These are phyloP conservation scores for Monosporozyma aerobia DNA, from an alignment of 805 yeast species.

Conservation along the genomic window DNA sequence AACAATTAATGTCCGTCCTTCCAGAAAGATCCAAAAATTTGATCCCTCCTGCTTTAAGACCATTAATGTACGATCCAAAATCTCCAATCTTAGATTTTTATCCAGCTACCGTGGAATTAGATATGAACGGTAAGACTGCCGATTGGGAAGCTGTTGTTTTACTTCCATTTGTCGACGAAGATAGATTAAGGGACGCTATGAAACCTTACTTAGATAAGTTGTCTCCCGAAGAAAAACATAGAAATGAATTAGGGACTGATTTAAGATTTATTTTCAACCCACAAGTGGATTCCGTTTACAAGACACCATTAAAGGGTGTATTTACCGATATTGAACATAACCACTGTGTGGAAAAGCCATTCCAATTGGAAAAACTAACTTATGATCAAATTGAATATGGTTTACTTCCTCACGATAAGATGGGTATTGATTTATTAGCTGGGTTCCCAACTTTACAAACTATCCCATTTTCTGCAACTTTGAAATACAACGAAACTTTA, in stretches of 20 bases:
- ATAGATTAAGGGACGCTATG: slow-evolving; percentile 64
- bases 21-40: slow-evolving; percentile 83
- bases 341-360: slow-evolving; percentile 61
- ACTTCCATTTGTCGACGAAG: slow-evolving; percentile 82
- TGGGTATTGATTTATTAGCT: slow-evolving; percentile 66
- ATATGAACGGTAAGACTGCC: slow-evolving; percentile 89
- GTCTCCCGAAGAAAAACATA: slow-evolving; percentile 55
- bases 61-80: slow-evolving; percentile 72
- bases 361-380: slow-evolving; percentile 40
- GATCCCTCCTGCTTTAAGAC: slow-evolving; percentile 69
- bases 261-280: slow-evolving; percentile 66
- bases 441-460: slow-evolving; percentile 85
- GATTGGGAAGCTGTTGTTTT: slow-evolving; percentile 97
- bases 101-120: slow-evolving; percentile 79
- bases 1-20: slow-evolving; percentile 93
- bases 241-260: slow-evolving; percentile 71
- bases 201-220: slow-evolving; percentile 52
- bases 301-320: slow-evolving; percentile 67
- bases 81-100: slow-evolving; percentile 89
- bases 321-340: slow-evolving; percentile 74
- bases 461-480: slow-evolving; percentile 46
- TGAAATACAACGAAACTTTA: slow-evolving; percentile 54
- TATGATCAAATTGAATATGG: slow-evolving; percentile 40
- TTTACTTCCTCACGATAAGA: slow-evolving; percentile 53
- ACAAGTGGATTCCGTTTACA: slow-evolving; percentile 55